phyloP scores from a whole-genome alignment of 352 stramenopile species.

The Thalassiosira hispida region DNA sequence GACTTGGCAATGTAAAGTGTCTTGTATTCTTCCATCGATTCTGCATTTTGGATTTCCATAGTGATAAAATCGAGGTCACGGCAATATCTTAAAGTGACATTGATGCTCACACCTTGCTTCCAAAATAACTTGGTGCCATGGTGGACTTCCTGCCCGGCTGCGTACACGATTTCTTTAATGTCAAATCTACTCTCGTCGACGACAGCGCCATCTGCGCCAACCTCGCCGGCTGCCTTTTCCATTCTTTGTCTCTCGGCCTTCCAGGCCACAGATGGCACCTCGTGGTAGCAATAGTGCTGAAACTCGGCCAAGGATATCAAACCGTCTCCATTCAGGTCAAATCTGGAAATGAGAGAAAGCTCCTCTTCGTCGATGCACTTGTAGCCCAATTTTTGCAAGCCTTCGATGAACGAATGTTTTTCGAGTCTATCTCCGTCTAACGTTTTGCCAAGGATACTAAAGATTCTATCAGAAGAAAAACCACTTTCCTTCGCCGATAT shows the following conservation, averaged over 20 bases:
- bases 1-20: constrained; percentile 34
- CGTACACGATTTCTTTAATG: constrained; percentile 36
- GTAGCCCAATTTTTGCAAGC: constrained; percentile 42
- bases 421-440: constrained; percentile 19
- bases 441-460: constrained; percentile 43
- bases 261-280: constrained; percentile 53
- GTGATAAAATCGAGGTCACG: constrained; percentile 46
- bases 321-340: constrained; percentile 52
- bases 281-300: constrained; percentile 57
- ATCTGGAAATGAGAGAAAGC: constrained; percentile 43
- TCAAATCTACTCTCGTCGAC: constrained; percentile 31
- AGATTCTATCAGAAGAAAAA: constrained; percentile 41
- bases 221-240: constrained; percentile 15
- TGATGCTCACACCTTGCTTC: constrained; percentile 43
- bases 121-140: constrained; percentile 56
- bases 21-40: constrained; percentile 31
- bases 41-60: constrained; percentile 42
- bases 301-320: constrained; percentile 51
- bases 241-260: constrained; percentile 51
- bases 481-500: constrained; percentile 49
- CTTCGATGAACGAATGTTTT: constrained; percentile 39
- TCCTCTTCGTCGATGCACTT: constrained; percentile 33
- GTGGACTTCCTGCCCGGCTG: constrained; percentile 24
- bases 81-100: constrained; percentile 48
- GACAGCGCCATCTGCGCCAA: not conserved